Evolutionary conservation across 352 stramenopile genomes (phyloP).

Genomic region (Globisporangium emineosum): DNA sequence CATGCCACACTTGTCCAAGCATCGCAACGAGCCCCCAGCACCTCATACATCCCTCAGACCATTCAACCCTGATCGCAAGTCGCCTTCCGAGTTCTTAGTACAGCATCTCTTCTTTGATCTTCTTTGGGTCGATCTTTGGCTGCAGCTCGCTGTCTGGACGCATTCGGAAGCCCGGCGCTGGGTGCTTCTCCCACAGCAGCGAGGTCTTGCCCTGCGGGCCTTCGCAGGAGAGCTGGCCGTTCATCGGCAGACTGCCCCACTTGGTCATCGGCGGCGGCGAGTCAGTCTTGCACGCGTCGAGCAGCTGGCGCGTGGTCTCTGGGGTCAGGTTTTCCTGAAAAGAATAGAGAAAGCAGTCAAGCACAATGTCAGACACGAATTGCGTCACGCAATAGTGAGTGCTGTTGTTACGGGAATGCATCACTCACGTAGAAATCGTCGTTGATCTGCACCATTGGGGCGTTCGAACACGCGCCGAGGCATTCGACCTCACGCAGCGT

Average conservation of each 20-base stretch:
- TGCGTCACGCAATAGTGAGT: background rate
- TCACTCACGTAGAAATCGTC: slow-evolving; percentile 93
- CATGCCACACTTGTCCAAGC: background rate
- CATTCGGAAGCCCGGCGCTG: slow-evolving; percentile 87
- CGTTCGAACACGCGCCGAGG: slow-evolving; percentile 98
- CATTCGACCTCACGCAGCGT: slow-evolving; percentile 99
- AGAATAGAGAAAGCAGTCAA: slow-evolving; percentile 6
- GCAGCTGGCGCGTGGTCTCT: slow-evolving; percentile 95
- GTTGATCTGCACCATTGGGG: slow-evolving; percentile 99
- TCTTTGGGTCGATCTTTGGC: slow-evolving; percentile 93
- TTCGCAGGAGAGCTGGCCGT: slow-evolving; percentile 98
- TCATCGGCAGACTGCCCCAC: slow-evolving; percentile 99
- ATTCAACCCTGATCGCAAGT: background rate
- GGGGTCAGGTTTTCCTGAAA: slow-evolving; percentile 97
- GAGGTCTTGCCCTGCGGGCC: slow-evolving; percentile 96
- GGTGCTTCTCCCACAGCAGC: slow-evolving; percentile 85
- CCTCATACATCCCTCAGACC: background rate
- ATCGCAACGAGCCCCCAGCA: background rate
- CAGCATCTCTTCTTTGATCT: slow-evolving; percentile 89
- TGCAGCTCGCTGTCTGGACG: slow-evolving; percentile 89
- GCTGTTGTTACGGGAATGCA: background rate
- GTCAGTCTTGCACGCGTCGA: slow-evolving; percentile 96
- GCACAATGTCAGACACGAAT: background rate
- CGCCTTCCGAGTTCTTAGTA: slow-evolving; percentile 54
- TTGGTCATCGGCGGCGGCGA: slow-evolving; percentile 94